Evolutionary conservation across 768 basidiomycete genomes (phyloP).

Genomic region (Tricholoma furcatifolium): DNA sequence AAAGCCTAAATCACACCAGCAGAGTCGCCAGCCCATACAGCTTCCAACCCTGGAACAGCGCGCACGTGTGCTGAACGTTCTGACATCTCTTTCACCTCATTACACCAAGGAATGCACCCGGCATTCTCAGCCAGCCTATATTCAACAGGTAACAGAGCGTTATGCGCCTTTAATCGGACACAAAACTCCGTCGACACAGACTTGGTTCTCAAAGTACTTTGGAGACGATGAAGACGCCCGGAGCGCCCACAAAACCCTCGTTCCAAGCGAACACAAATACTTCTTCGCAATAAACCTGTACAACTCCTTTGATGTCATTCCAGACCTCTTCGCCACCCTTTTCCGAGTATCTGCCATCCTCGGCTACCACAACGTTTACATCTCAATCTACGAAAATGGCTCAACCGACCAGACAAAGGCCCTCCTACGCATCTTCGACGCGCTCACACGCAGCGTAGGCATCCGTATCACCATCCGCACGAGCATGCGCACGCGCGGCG

Average conservation of each 20-base stretch:
- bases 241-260: slow-evolving; percentile 33
- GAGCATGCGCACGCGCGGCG: slow-evolving; percentile 87
- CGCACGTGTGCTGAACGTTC: slow-evolving; percentile 78
- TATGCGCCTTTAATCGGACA: slow-evolving; percentile 85
- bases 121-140: slow-evolving; percentile 79
- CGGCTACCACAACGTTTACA: slow-evolving; percentile 97
- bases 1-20: slow-evolving; percentile 47
- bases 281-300: slow-evolving; percentile 99
- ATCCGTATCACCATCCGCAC: slow-evolving; percentile 93
- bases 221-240: slow-evolving; percentile 37
- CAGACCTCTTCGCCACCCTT: slow-evolving; percentile 94
- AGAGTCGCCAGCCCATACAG: slow-evolving; percentile 61
- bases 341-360: slow-evolving; percentile 91
- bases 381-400: slow-evolving; percentile 99
- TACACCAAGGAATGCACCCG: slow-evolving; percentile 93
- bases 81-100: slow-evolving; percentile 86
- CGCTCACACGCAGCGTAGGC: slow-evolving; percentile 85
- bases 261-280: slow-evolving; percentile 85
- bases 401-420: slow-evolving; percentile 99
- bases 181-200: slow-evolving; percentile 51
- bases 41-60: slow-evolving; percentile 86
- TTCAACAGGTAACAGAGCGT: slow-evolving; percentile 80
- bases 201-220: slow-evolving; percentile 64
- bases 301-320: slow-evolving; percentile 98
- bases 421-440: slow-evolving; percentile 91